These are phyloP conservation scores for Eremothecium sinecaudum DNA, from an alignment of 1,139 yeast species.

Conservation along the genomic window DNA sequence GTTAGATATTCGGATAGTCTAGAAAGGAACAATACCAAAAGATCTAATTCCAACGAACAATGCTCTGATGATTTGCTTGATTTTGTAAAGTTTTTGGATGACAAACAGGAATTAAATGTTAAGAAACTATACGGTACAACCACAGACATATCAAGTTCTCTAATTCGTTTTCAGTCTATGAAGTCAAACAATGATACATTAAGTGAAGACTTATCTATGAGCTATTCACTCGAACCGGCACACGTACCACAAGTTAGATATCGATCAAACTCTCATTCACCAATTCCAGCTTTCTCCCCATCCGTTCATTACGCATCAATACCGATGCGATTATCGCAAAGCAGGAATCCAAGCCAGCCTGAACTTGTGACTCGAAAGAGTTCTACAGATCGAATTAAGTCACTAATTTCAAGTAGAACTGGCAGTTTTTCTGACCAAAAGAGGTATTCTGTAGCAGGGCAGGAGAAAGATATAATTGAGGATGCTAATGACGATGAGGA, in stretches of 20 bases:
- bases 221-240: conserved; percentile 27
- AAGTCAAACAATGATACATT: conserved; percentile 39
- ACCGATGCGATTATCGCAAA: conserved; percentile 37
- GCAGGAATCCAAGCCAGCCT: conserved; percentile 17
- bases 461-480: conserved; percentile 9
- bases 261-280: conserved; percentile 26
- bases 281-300: conserved; percentile 30
- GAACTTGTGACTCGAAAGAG: conserved; percentile 21
- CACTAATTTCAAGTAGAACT: conserved; percentile 12
- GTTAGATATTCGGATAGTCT: conserved; percentile 29
- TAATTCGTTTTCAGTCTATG: conserved; percentile 41
- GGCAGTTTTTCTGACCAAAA: conserved; percentile 8
- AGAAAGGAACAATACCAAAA: conserved; percentile 14
- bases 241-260: conserved; percentile 31
- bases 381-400: conserved; percentile 16
- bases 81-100: conserved; percentile 74
- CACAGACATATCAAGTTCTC: conserved; percentile 32
- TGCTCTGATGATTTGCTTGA: conserved; percentile 51
- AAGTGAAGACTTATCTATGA: conserved; percentile 34
- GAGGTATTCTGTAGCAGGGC: conserved; percentile 4
- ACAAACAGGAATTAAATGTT: conserved; percentile 47
- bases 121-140: conserved; percentile 31
- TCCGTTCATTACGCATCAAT: conserved; percentile 35
- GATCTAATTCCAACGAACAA: conserved; percentile 11
- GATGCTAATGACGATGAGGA: conserved; percentile 17